A percentile compares a stretch with the other conserved stretches of the same genome.
Conservation (phyloP, 1,284 basidiomycete genomes). For the Cryptococcus jaspeensis region DNA sequence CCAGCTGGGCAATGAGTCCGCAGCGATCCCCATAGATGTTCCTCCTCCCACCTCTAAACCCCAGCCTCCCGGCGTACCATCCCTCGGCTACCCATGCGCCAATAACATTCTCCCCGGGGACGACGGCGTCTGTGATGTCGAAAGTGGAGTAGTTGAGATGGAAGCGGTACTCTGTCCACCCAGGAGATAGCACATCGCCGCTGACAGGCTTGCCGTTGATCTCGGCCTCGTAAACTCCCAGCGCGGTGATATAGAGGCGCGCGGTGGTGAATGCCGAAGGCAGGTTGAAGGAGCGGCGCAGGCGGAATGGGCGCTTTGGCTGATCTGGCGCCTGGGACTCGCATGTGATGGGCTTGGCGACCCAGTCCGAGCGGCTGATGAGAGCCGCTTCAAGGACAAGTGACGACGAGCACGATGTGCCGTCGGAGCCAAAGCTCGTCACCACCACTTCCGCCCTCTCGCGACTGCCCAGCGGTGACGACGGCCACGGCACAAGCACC, state of each 20-base stretch:
- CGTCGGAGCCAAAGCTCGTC: constrained; percentile 17
- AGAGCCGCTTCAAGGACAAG: constrained; percentile 28
- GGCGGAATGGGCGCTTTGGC: constrained; percentile 31
- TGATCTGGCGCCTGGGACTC: constrained; percentile 9
- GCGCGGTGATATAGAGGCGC: constrained; percentile 42
- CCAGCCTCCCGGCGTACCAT: constrained; percentile 38
- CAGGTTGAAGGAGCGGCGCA: constrained; percentile 19
- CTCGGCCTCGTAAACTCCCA: constrained; percentile 36
- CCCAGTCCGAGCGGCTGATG: constrained; percentile 27
- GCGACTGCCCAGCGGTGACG: constrained; percentile 19
- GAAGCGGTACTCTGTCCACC: constrained; percentile 41
- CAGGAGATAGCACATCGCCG: constrained; percentile 41
- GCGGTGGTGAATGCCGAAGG: constrained; percentile 2
- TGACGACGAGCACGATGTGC: constrained; percentile 9
- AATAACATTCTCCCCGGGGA: constrained; percentile 27
- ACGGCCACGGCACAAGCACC: constrained; percentile 37
- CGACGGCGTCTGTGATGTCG: constrained; percentile 26
- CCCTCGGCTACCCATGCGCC: constrained; percentile 37
- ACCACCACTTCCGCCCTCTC: constrained; percentile 22
- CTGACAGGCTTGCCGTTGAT: constrained; percentile 40
- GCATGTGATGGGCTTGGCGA: constrained; percentile 20
- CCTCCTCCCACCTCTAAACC: constrained; percentile 14
- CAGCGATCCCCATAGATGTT: constrained; percentile 33
- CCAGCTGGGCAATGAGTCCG: constrained; percentile 33
- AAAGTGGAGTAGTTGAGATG: constrained; percentile 38